phyloP scores from a whole-genome alignment of 768 basidiomycete genomes.

The Melanogaster broomeanus region DNA sequence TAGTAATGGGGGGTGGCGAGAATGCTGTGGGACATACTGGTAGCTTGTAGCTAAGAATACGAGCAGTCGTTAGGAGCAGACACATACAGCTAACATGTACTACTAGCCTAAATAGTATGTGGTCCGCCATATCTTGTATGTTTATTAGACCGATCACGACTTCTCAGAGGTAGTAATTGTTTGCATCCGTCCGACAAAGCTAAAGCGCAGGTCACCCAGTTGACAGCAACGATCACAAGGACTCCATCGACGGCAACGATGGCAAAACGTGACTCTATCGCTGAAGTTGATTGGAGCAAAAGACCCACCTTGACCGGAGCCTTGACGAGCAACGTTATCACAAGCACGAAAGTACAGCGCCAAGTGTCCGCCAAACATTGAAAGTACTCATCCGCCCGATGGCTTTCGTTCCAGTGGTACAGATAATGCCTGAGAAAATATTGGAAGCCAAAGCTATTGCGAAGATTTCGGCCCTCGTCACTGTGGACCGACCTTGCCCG shows the following conservation, averaged over 20 bases:
- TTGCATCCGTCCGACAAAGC: slow-evolving; percentile 47
- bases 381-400: slow-evolving; percentile 57
- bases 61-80: too few species aligned
- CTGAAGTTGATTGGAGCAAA: neutral
- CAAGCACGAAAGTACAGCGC: slow-evolving; percentile 58
- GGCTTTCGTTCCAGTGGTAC: slow-evolving; percentile 57
- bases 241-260: slow-evolving; percentile 53
- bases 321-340: slow-evolving; percentile 56
- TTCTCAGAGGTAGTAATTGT: slow-evolving; percentile 27
- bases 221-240: slow-evolving; percentile 42
- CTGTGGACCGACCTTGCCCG: slow-evolving; percentile 40
- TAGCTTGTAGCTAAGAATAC: too few species aligned
- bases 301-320: slow-evolving; percentile 49
- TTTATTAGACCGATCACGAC: neutral
- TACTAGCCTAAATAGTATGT: too few species aligned
- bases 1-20: too few species aligned
- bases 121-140: too few species aligned
- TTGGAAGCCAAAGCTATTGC: slow-evolving; percentile 61
- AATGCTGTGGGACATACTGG: too few species aligned
- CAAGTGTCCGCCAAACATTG: slow-evolving; percentile 63
- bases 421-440: slow-evolving; percentile 53
- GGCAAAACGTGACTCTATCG: neutral
- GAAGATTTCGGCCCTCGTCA: slow-evolving; percentile 50
- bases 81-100: too few species aligned
- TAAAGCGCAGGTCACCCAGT: slow-evolving; percentile 47